Evolutionary conservation across 345 rosid species (phyloP).

Genomic region (Pseudoturritis turrita): DNA sequence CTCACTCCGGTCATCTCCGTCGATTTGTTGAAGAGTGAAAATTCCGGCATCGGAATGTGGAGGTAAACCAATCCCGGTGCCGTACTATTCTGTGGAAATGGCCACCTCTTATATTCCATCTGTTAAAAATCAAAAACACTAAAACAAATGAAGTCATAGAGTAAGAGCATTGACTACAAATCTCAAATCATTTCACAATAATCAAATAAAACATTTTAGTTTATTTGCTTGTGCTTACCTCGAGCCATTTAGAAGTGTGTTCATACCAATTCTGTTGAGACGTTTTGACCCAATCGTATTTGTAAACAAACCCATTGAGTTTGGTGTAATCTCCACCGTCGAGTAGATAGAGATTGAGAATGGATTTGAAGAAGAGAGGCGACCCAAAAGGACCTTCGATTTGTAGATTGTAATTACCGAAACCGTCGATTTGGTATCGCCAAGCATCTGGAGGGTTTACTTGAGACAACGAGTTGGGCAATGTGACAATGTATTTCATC

Average conservation of each 20-base stretch:
- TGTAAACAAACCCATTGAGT: conserved; percentile 38
- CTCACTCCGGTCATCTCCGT: conserved; percentile 56
- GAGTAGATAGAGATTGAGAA: conserved; percentile 77
- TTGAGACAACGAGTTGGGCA: conserved; percentile 61
- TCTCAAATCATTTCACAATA: background rate
- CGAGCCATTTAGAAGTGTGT: conserved; percentile 62
- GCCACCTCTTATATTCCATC: conserved; percentile 58
- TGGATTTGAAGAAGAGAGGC: conserved; percentile 61
- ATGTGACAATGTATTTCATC: conserved; percentile 68
- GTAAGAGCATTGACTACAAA: background rate
- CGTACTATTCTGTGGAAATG: conserved; percentile 47
- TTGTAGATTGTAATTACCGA: conserved; percentile 88
- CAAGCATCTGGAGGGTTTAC: conserved; percentile 52
- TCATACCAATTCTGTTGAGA: conserved; percentile 90
- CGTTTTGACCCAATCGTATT: conserved; percentile 79
- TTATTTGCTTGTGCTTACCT: conserved; percentile 29
- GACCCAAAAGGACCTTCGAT: conserved; percentile 69
- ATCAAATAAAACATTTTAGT: background rate
- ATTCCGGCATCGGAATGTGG: conserved; percentile 93
- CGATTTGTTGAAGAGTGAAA: conserved; percentile 47
- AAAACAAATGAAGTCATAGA: background rate
- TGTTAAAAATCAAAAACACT: too few species aligned
- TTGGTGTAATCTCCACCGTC: conserved; percentile 82
- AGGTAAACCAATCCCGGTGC: conserved; percentile 90
- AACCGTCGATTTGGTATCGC: conserved; percentile 61